A percentile compares a stretch with the other conserved stretches of the same genome.
phyloP scores from a whole-genome alignment of 441 rosid species.

The Francoa sonchifolia region DNA sequence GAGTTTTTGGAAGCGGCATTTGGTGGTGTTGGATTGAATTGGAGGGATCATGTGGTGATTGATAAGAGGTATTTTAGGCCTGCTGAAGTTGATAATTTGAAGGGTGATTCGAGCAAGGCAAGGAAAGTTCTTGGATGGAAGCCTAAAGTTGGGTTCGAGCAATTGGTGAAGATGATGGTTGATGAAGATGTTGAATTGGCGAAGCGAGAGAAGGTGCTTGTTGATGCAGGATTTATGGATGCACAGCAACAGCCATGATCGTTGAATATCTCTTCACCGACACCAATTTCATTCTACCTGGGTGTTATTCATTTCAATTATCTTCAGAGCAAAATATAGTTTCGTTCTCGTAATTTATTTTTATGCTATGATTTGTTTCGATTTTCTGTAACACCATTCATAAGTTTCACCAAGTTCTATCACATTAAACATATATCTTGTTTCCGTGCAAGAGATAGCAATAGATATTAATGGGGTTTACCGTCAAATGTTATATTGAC shows the following conservation, averaged over 20 bases:
- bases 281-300: too few relatives aligned
- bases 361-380: neutral
- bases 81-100: conserved; percentile 64
- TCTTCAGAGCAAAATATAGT: too few relatives aligned
- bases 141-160: conserved; percentile 70
- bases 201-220: conserved; percentile 79
- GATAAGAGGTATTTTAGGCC: conserved; percentile 83
- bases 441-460: neutral
- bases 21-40: conserved; percentile 66
- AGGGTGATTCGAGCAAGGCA: conserved; percentile 69
- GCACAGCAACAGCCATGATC: conserved; percentile 71
- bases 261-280: too few relatives aligned
- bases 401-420: conserved; percentile 1
- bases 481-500: too few relatives aligned
- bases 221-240: conserved; percentile 79
- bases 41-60: conserved; percentile 81
- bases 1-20: conserved; percentile 79
- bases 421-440: neutral
- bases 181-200: conserved; percentile 69
- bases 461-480: too few relatives aligned
- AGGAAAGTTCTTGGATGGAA: conserved; percentile 65
- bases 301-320: too few relatives aligned
- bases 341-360: too few relatives aligned
- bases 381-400: neutral
- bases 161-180: conserved; percentile 89